Evolutionary conservation across 2,329 filamentous ascomycete species (phyloP).

Genomic region (Hawksworthiomyces lignivorus): DNA sequence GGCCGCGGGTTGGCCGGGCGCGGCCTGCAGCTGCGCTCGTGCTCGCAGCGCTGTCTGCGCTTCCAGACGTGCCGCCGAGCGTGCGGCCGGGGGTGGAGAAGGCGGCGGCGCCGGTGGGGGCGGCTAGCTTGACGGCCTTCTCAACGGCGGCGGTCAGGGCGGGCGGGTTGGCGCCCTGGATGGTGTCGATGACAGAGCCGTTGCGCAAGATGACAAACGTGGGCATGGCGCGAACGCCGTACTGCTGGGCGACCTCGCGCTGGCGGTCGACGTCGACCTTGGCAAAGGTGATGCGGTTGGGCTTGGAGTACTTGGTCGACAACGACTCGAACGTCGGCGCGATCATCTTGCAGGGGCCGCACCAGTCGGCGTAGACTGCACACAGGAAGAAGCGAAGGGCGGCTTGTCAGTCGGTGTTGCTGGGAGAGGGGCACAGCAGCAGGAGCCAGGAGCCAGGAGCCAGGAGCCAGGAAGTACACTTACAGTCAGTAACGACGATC

Average conservation of each 20-base stretch:
- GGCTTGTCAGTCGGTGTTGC: too few relatives aligned
- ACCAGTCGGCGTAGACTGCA: constrained; percentile 90
- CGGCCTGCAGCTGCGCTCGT: constrained; percentile 17
- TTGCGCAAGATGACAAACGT: constrained; percentile 89
- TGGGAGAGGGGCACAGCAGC: constrained; percentile 9
- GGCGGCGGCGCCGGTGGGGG: constrained; percentile 31
- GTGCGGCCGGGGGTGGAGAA: constrained; percentile 52
- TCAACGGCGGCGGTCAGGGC: constrained; percentile 70
- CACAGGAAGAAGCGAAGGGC: constrained; percentile 15
- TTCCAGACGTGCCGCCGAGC: constrained; percentile 49
- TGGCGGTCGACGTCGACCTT: constrained; percentile 89
- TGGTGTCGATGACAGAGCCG: constrained; percentile 63
- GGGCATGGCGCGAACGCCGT: constrained; percentile 81
- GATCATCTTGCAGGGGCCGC: constrained; percentile 86
- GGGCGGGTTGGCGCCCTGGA: constrained; percentile 72
- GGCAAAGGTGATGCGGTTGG: constrained; percentile 77
- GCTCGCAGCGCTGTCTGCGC: too few relatives aligned
- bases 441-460: neutral
- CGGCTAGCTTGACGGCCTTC: constrained; percentile 53
- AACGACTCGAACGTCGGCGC: constrained; percentile 83
- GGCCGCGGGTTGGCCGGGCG: neutral
- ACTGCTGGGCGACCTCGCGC: constrained; percentile 64
- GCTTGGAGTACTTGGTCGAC: constrained; percentile 68
- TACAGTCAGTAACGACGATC: constrained; percentile 85
- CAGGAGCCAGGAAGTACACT: constrained; percentile 1